Base-by-base conservation (phyloP, 108 stramenopile species). In the Mayamaea pseudoterrestris region DNA sequence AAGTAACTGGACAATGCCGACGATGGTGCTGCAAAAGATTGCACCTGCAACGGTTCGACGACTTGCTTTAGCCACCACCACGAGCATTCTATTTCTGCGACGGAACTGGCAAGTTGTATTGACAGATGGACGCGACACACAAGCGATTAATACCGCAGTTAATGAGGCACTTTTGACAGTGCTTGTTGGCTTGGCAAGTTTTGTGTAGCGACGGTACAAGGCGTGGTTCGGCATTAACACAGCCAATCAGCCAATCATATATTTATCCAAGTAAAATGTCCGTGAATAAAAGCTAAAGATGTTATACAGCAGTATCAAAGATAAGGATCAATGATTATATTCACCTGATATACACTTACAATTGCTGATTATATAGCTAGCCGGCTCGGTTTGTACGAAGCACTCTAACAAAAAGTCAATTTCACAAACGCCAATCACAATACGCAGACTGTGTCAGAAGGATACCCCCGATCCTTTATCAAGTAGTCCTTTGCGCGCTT, bases 391-490 rank as follows among this genome's bases (percentile, higher is more conserved):
- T n/a, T n/a, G n/a, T n/a, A n/a, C n/a, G n/a, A n/a, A n/a, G n/a
- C n/a, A n/a, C n/a, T n/a, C n/a, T n/a, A n/a, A n/a, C n/a, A n/a
- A n/a, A n/a, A n/a, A n/a, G n/a, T n/a, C n/a, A n/a, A n/a, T n/a
- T n/a, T n/a, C n/a, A n/a, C n/a, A n/a, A 34, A 13, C 32, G 32
- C 11, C 32, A 13, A 11, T 17, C 22, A 58, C 48, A 76, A 50
- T 2, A 78, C 55, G 53, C 80, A 82, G n/a, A 82, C 74, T 39
- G 68, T 70, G 55, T 82, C 71, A 50, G 64, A 60, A 13, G 80
- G 80, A 60, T 82, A 82, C 24, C 80, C 80, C 53, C 61, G 60
- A 17, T 61, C 65, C 53, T 60, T 48, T n/a, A n/a, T n/a, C 57
- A 82, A 58, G 49, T 65, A 75, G 35, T 41, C 45, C 41, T 49